phyloP scores from a whole-genome alignment of 768 basidiomycete species.

The Pisolithus tinctorius region DNA sequence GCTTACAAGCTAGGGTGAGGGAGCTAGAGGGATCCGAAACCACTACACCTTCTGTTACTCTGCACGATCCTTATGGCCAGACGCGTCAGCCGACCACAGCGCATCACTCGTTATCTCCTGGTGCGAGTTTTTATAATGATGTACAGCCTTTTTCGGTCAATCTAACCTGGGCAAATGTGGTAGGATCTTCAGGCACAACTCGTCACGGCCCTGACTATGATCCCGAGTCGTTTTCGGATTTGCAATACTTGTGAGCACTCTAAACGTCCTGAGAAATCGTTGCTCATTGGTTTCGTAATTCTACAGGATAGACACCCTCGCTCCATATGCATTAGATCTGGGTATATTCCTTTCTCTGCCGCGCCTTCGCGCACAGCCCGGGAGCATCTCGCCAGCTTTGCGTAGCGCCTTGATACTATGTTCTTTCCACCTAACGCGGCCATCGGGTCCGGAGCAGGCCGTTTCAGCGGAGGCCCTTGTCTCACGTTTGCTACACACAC shows the following conservation, averaged over 20 bases:
- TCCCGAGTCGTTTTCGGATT: too few species aligned
- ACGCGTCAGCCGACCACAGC: not conserved
- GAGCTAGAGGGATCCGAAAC: conserved; percentile 52
- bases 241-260: too few species aligned
- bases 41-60: conserved; percentile 39
- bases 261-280: not conserved
- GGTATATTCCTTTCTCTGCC: conserved; percentile 58
- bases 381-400: conserved; percentile 42
- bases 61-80: conserved; percentile 43
- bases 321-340: conserved; percentile 50
- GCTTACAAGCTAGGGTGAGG: conserved; percentile 49
- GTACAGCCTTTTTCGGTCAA: not conserved
- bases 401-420: conserved; percentile 46
- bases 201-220: too few species aligned
- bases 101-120: not conserved
- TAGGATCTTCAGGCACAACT: not conserved
- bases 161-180: not conserved
- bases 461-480: conserved; percentile 41
- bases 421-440: conserved; percentile 41
- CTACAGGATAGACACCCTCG: conserved; percentile 31
- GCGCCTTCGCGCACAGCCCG: conserved; percentile 38
- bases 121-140: not conserved
- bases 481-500: conserved; percentile 40
- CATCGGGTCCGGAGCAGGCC: conserved; percentile 23
- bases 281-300: not conserved